Conservation (phyloP, 2,329 filamentous ascomycete species). For the Claviceps humidiphila region DNA sequence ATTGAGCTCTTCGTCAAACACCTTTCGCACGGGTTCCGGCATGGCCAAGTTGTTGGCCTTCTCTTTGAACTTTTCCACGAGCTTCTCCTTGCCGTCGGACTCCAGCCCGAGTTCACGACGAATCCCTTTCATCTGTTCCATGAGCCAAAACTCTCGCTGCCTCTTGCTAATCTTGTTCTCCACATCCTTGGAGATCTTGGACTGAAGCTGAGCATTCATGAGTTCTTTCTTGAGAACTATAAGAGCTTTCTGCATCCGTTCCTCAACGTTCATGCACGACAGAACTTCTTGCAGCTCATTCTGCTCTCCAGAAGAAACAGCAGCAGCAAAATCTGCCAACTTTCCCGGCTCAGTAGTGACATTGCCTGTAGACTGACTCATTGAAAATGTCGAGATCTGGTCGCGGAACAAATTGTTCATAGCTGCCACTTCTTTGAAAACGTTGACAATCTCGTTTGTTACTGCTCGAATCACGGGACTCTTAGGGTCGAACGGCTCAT, state of each 20-base stretch:
- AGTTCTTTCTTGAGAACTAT: constrained; percentile 94
- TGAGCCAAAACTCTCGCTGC: constrained; percentile 94
- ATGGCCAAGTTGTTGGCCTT: constrained; percentile 89
- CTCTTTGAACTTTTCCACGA: constrained; percentile 94
- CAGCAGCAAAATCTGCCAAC: constrained; percentile 90
- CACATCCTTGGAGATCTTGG: constrained; percentile 95
- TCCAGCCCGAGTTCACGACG: constrained; percentile 90
- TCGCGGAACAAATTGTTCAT: constrained; percentile 93
- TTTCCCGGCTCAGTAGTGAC: constrained; percentile 91
- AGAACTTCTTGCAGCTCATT: constrained; percentile 87
- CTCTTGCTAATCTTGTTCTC: constrained; percentile 95
- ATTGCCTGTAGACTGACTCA: constrained; percentile 88
- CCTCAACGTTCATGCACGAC: constrained; percentile 78
- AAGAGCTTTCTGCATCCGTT: constrained; percentile 81
- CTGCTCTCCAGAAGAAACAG: constrained; percentile 87
- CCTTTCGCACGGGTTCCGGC: constrained; percentile 92
- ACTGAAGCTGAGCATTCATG: constrained; percentile 94
- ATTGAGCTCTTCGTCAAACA: constrained; percentile 96
- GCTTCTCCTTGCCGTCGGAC: constrained; percentile 94
- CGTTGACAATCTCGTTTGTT: constrained; percentile 95
- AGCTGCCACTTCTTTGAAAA: constrained; percentile 91
- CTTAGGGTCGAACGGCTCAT: constrained; percentile 83
- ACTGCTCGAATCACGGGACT: constrained; percentile 81
- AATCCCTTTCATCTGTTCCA: constrained; percentile 99
- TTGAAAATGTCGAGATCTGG: constrained; percentile 93